A percentile compares a stretch with the other conserved stretches of the same genome.
These are phyloP conservation scores for Pichia sp. DNA, from an alignment of 1,139 yeast genomes.

Conservation along the genomic window DNA sequence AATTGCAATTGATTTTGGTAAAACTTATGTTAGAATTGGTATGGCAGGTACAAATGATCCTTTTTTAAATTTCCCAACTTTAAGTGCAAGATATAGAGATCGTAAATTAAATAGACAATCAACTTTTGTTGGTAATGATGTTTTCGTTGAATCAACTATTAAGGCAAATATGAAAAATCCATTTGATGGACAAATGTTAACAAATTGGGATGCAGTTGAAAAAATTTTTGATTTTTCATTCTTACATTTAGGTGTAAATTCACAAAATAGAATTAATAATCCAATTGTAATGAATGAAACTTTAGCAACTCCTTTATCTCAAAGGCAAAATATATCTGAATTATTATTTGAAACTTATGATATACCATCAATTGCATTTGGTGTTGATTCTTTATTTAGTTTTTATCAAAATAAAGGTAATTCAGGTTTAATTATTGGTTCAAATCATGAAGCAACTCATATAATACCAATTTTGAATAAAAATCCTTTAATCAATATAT, in stretches of 20 bases:
- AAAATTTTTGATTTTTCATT: constrained; percentile 77
- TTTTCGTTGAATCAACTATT: constrained; percentile 61
- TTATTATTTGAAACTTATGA: constrained; percentile 74
- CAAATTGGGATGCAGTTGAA: constrained; percentile 93
- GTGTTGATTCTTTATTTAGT: constrained; percentile 77
- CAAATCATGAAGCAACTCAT: constrained; percentile 80
- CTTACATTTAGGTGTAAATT: constrained; percentile 64
- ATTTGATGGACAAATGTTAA: constrained; percentile 77
- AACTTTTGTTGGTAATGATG: constrained; percentile 80
- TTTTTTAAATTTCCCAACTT: constrained; percentile 59
- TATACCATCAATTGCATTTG: constrained; percentile 70
- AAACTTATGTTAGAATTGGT: constrained; percentile 68
- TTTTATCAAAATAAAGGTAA: constrained; percentile 40
- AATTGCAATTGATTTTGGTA: constrained; percentile 78
- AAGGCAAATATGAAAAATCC: constrained; percentile 70
- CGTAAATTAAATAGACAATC: constrained; percentile 59
- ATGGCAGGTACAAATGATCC: constrained; percentile 51
- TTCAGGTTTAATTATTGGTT: constrained; percentile 68
- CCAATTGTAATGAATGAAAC: constrained; percentile 83
- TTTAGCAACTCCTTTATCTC: constrained; percentile 62
- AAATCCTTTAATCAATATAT: constrained; percentile 55
- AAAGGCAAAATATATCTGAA: constrained; percentile 72
- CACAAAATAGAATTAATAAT: constrained; percentile 55
- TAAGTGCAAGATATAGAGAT: constrained; percentile 72
- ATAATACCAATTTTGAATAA: constrained; percentile 75